phyloP scores from a whole-genome alignment of 139 green algal genomes.

The Tetradesmus lagerheimii region DNA sequence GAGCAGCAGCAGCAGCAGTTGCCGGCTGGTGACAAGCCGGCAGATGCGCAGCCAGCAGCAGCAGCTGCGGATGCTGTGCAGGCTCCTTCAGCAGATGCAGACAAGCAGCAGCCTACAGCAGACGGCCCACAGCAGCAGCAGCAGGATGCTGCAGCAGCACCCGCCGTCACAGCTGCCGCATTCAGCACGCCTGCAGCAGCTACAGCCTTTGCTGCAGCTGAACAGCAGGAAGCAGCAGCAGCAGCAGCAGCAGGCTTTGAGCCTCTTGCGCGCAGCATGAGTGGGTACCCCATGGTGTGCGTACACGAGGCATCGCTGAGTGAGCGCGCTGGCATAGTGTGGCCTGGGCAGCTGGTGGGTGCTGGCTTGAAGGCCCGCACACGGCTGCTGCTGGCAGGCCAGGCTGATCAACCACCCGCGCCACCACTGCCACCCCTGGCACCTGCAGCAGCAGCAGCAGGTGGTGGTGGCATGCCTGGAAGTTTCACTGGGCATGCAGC shows the following conservation, averaged over 20 bases:
- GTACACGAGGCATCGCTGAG: slow-evolving; percentile 26
- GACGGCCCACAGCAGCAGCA: background rate
- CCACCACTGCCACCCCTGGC: background rate
- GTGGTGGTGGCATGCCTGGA: background rate
- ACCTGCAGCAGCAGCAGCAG: background rate
- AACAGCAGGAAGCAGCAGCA: slow-evolving; percentile 1
- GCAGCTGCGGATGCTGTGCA: background rate
- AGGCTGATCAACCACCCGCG: background rate
- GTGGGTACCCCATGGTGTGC: slow-evolving; percentile 22
- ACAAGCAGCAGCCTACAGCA: slow-evolving; percentile 13
- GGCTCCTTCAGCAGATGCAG: slow-evolving; percentile 11
- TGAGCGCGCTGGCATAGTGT: slow-evolving; percentile 22
- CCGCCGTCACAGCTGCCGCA: background rate
- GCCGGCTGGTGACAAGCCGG: background rate
- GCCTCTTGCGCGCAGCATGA: slow-evolving; percentile 8
- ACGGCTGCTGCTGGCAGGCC: slow-evolving; percentile 28
- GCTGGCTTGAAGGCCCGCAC: slow-evolving; percentile 15
- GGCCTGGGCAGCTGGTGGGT: slow-evolving; percentile 30
- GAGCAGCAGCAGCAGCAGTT: background rate
- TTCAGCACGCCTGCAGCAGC: background rate
- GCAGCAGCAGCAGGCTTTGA: background rate
- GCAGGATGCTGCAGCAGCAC: background rate
- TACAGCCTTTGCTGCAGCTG: slow-evolving; percentile 16
- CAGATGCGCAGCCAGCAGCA: background rate
- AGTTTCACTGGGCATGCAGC: background rate